Evolutionary conservation across 345 rosid species (phyloP).

Genomic region (Rhizophora mangle): DNA sequence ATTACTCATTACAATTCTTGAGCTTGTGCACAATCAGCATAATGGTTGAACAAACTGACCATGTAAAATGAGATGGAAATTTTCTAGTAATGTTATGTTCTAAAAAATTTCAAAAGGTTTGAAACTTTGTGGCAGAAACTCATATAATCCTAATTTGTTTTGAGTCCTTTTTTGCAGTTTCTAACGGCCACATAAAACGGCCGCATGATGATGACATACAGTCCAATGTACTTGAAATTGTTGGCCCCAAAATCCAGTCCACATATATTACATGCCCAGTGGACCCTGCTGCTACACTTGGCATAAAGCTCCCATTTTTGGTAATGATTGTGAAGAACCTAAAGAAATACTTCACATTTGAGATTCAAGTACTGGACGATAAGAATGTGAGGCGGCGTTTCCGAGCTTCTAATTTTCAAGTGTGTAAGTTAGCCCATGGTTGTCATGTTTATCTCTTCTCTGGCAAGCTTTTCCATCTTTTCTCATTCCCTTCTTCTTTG

Average conservation of each 20-base stretch:
- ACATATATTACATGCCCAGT: conserved; percentile 91
- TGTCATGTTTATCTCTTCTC: conserved; percentile 9
- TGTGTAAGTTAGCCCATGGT: conserved; percentile 62
- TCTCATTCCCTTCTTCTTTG: neutral
- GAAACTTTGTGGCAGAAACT: too few relatives aligned
- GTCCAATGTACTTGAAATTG: conserved; percentile 82
- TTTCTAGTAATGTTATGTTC: too few relatives aligned
- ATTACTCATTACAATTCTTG: too few relatives aligned
- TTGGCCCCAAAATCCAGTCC: conserved; percentile 83
- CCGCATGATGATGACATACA: conserved; percentile 87
- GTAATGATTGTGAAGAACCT: conserved; percentile 88
- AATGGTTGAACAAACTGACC: too few relatives aligned
- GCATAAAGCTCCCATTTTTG: conserved; percentile 91
- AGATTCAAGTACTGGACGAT: conserved; percentile 94
- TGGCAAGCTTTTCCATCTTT: neutral
- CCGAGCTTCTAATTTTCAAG: conserved; percentile 98
- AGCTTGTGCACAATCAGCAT: too few relatives aligned
- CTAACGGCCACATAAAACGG: conserved; percentile 80
- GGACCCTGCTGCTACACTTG: conserved; percentile 88
- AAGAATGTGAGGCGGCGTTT: conserved; percentile 96
- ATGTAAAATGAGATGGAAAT: too few relatives aligned
- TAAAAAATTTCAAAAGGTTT: too few relatives aligned
- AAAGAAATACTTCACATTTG: conserved; percentile 90
- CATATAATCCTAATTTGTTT: neutral
- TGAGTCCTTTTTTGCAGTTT: conserved; percentile 44